Base-by-base conservation (phyloP, 1,139 yeast species). In the Blastobotrys ciferrii region DNA sequence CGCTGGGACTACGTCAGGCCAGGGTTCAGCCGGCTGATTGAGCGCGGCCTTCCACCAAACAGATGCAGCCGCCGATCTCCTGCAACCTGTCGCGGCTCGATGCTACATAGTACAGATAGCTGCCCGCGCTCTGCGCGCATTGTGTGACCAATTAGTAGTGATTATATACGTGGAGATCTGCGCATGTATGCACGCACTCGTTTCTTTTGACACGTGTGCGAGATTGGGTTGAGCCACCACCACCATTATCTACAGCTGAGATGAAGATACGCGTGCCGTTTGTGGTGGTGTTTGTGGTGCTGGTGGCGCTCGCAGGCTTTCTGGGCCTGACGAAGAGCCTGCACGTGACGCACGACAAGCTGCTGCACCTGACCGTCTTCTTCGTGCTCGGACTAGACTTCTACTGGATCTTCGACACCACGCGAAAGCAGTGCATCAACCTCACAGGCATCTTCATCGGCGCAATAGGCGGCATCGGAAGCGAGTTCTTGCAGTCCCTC, bases 331-430 rank as follows among this genome's bases (percentile, higher is more conserved):
- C 81, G 37, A 72, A 30, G 20, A 15, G 70, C 70, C 55, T 77
- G 25, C 68, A 67, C 20, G 56, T 80, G 33, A 55, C 57, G n/a
- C 72, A 78, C 60, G 87, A 81, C 64, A 81, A 81, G 63, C 54
- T 70, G 5, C 60, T 78, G 19, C 87, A 81, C 56, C 76, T 76
- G 48, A 45, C 62, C 15, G 73, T 78, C 20, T 81, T 82, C 59
- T 68, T 74, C 50, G 51, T 77, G 3, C 65, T 81, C 12, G 77
- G 84, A 1, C 59, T 69, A 23, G 77, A 77, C 48, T 78, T 81
- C 59, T 81, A 78, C 69, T 78, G 80, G 70, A 62, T 80, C 6
- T 67, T 80, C 47, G 81, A 80, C 69, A 56, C 70, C 3, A 57
- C 69, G 4, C 58, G 74, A 6, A 63, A 74, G 52, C 69, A 73